Evolutionary conservation across 139 green algal genomes (phyloP).

Genomic region (Pleodorina starrii): DNA sequence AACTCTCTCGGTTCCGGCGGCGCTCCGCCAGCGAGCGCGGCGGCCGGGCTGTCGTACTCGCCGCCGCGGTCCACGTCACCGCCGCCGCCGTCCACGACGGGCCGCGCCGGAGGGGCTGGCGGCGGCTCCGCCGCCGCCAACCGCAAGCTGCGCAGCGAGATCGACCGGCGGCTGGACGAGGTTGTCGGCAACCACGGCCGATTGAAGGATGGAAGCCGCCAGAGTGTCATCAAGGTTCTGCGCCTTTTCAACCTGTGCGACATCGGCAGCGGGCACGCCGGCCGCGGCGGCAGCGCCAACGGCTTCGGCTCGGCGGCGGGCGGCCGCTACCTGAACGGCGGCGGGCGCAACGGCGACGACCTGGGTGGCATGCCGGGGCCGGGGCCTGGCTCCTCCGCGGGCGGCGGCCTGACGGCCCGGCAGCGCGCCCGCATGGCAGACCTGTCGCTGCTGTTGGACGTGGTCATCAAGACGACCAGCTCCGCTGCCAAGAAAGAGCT

Average conservation of each 20-base stretch:
- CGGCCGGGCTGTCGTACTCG: conserved; percentile 5
- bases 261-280: conserved; percentile 61
- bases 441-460: conserved; percentile 89
- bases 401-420: conserved; percentile 63
- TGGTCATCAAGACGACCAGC: conserved; percentile 81
- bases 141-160: conserved; percentile 76
- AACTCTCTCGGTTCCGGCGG: background rate
- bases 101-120: background rate
- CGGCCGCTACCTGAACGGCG: conserved; percentile 29
- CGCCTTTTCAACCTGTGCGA: conserved; percentile 96
- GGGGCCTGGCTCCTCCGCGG: background rate
- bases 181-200: conserved; percentile 70
- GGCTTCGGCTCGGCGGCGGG: conserved; percentile 19
- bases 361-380: conserved; percentile 46
- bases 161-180: conserved; percentile 84
- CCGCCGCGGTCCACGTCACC: conserved; percentile 3
- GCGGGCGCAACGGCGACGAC: conserved; percentile 14
- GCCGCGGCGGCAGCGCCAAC: background rate
- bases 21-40: background rate
- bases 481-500: conserved; percentile 74
- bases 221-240: conserved; percentile 83
- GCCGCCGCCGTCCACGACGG: background rate
- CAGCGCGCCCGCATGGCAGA: conserved; percentile 90
- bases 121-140: background rate
- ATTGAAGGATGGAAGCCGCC: conserved; percentile 66